phyloP scores from a whole-genome alignment of 2,329 filamentous ascomycete genomes.

The Pseudopithomyces maydicus region DNA sequence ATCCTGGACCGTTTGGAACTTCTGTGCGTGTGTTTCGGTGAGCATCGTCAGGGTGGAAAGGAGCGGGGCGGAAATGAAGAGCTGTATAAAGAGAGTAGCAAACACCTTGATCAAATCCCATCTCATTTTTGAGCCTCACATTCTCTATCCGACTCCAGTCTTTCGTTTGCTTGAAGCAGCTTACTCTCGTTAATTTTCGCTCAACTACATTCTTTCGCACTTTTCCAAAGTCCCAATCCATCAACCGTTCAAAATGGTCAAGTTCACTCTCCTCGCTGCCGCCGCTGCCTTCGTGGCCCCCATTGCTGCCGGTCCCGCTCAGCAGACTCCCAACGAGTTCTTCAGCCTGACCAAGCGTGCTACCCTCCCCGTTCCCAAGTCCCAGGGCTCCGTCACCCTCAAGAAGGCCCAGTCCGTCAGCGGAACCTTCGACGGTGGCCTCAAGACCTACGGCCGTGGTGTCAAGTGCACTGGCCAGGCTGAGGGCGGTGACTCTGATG shows the following conservation, averaged over 20 bases:
- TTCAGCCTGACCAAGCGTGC: constrained; percentile 18
- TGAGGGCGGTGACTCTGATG: constrained; percentile 53
- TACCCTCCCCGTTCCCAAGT: constrained; percentile 17
- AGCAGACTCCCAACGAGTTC: constrained; percentile 11
- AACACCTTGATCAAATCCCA: neutral
- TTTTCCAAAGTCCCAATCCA: neutral
- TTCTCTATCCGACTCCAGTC: constrained; percentile 4
- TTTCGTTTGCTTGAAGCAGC: constrained; percentile 8
- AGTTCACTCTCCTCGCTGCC: constrained; percentile 14
- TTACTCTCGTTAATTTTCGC: neutral
- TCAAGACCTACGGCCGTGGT: constrained; percentile 43
- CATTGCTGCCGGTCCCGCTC: constrained; percentile 20
- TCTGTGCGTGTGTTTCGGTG: neutral
- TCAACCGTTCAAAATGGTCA: constrained; percentile 14
- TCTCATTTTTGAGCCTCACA: constrained; percentile 4
- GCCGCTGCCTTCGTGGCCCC: constrained; percentile 15
- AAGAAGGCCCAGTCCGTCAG: constrained; percentile 22
- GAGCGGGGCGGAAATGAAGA: neutral
- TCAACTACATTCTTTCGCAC: neutral
- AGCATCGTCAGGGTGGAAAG: neutral
- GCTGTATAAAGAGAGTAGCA: neutral
- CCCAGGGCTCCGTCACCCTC: constrained; percentile 21
- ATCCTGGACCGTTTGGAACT: neutral
- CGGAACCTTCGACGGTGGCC: constrained; percentile 39
- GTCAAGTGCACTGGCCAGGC: constrained; percentile 48